phyloP scores from a whole-genome alignment of 805 yeast genomes.

The Pichia gijzeniarum region DNA sequence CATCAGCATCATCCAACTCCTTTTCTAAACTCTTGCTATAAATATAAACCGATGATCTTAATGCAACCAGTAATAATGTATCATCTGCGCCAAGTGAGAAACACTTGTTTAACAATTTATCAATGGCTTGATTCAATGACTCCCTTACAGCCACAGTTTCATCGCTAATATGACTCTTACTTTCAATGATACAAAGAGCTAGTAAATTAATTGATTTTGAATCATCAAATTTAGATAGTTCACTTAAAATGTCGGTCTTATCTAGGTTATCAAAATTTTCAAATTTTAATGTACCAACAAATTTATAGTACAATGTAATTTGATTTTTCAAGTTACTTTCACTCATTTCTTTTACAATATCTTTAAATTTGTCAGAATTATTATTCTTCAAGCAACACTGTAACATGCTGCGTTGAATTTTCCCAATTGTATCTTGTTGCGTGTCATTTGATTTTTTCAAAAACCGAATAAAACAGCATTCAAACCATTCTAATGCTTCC shows the following conservation, averaged over 20 bases:
- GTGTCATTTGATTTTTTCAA: conserved; percentile 11
- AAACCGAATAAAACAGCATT: conserved; percentile 10
- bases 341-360: conserved; percentile 22
- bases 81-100: not conserved
- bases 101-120: conserved; percentile 5
- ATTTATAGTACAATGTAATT: conserved; percentile 29
- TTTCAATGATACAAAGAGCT: conserved; percentile 29
- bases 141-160: not conserved
- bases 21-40: conserved; percentile 14
- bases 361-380: conserved; percentile 18
- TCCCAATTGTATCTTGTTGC: conserved; percentile 27
- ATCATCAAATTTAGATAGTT: conserved; percentile 2
- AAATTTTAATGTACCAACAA: conserved; percentile 21
- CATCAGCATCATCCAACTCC: not conserved
- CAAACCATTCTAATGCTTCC: conserved; percentile 16
- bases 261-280: not conserved
- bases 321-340: conserved; percentile 20
- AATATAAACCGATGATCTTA: conserved; percentile 16
- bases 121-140: conserved; percentile 7
- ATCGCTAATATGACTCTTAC: conserved; percentile 6
- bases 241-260: conserved; percentile 2
- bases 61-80: conserved; percentile 11
- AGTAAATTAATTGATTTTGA: conserved; percentile 11
- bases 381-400: conserved; percentile 23
- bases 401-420: conserved; percentile 33